phyloP scores from a whole-genome alignment of 495 filamentous ascomycete species.

The Oleoguttula mirabilis region DNA sequence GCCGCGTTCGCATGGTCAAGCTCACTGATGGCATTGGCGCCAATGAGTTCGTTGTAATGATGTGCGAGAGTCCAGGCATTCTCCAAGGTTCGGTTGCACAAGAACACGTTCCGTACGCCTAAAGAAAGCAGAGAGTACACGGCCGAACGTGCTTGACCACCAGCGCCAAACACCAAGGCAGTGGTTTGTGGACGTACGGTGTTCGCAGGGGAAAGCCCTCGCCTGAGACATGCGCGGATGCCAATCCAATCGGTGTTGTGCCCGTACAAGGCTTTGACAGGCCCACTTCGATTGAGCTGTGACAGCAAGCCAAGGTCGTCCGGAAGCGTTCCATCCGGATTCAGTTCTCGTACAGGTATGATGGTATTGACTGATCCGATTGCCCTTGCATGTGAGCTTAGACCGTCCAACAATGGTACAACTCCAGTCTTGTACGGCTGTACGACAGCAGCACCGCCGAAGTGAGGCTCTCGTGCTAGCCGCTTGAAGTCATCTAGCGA shows the following conservation, averaged over 20 bases:
- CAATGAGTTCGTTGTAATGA: constrained; percentile 48
- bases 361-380: constrained; percentile 77
- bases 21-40: not conserved
- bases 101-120: constrained; percentile 67
- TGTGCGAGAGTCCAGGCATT: constrained; percentile 53
- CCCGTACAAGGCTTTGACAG: constrained; percentile 57
- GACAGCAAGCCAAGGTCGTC: constrained; percentile 51
- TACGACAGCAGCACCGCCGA: constrained; percentile 61
- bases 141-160: constrained; percentile 66
- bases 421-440: constrained; percentile 68
- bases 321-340: constrained; percentile 47
- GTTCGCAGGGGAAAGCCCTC: constrained; percentile 69
- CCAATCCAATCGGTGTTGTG: constrained; percentile 82
- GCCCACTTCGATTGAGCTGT: constrained; percentile 53
- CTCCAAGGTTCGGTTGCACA: constrained; percentile 55
- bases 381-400: constrained; percentile 63
- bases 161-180: constrained; percentile 64
- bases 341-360: constrained; percentile 53
- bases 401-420: constrained; percentile 51
- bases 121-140: constrained; percentile 69
- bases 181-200: constrained; percentile 58
- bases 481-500: constrained; percentile 52
- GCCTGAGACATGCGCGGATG: constrained; percentile 54
- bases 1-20: not conserved
- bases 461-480: constrained; percentile 50